Evolutionary conservation across 768 basidiomycete species (phyloP), one percentile per base, ranked within the genome.

Genomic region (Coprinellus micaceus): DNA sequence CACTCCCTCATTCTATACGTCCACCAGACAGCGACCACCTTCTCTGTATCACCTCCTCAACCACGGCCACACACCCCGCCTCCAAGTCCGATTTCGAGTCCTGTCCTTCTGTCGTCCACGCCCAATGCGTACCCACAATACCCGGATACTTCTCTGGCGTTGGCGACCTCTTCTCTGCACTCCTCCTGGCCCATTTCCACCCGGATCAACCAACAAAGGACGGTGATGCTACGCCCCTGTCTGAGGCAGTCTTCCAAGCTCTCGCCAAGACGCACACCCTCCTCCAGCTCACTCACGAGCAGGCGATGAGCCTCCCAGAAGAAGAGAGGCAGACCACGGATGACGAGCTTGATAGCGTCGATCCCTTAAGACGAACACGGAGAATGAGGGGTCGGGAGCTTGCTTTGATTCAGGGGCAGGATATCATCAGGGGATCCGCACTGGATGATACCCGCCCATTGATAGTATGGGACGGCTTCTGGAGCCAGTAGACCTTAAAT

Each of bases 111-210:
- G 67, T 69, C 0, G 82, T 95, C 2, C 83, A 89, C 69, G 85
- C 84, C 0, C 84, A 84, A 64, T 80, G 78, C 43, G 84, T 99
- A 9, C 87, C 88, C 2, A 79, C 87, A 26, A 79, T 98, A 44
- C 82, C 87, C 4, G 95, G 94, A 11, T 97, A 98, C 74, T 98
- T 94, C 69, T 89, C 92, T 19, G 97, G 97, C 24, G 95, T 97
- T 11, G 97, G 97, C 17, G 97, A 99, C 69, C 84, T 98, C 54
- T 98, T 98, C 75, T 94, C 94, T 5, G 91, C 96, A 1, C 83
- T 98, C 54, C 83, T 95, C 25, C 77, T 96, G 3, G 94, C 85
- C 0, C 88, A 94, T 64, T 98, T 85, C 69, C 67, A 77, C 41
- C 68, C 75, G 45, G 52, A 61, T 21, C 52, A 65, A 21, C 49